phyloP scores from a whole-genome alignment of 352 stramenopile genomes.

The Globisporangium canariense region DNA sequence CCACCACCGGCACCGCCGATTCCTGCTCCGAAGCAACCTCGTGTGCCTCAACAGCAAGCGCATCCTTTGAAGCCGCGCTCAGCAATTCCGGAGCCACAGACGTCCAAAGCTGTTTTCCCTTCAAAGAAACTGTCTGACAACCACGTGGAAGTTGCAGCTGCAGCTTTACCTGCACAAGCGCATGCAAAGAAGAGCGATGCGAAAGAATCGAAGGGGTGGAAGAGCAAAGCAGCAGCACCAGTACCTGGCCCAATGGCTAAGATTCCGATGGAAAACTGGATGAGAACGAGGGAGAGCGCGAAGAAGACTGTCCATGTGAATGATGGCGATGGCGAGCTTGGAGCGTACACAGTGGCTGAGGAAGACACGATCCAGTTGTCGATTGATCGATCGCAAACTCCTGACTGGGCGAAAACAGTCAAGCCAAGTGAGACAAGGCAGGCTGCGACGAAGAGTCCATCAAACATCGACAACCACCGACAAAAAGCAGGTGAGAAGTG shows the following conservation, averaged over 20 bases:
- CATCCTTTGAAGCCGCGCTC: neutral
- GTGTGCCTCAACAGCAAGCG: neutral
- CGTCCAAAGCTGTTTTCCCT: neutral
- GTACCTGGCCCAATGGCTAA: conserved; percentile 49
- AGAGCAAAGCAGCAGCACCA: conserved; percentile 37
- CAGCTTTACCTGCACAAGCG: neutral
- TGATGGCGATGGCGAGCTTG: conserved; percentile 12
- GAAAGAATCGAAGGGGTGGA: conserved; percentile 37
- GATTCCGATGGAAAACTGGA: conserved; percentile 71
- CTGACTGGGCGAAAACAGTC: conserved; percentile 51
- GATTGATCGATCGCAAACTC: conserved; percentile 59
- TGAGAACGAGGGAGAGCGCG: conserved; percentile 54
- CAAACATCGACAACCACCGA: conserved; percentile 1
- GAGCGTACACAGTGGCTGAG: neutral
- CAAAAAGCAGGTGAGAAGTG: conserved; percentile 17
- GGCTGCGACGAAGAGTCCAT: conserved; percentile 17
- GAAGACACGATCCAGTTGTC: conserved; percentile 13
- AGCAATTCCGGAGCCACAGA: neutral
- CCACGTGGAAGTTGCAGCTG: neutral
- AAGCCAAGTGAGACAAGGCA: conserved; percentile 16
- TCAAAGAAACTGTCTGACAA: neutral
- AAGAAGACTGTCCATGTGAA: conserved; percentile 39
- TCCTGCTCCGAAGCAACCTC: conserved; percentile 9
- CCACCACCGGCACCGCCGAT: conserved; percentile 27
- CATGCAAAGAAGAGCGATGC: conserved; percentile 12